Conservation (phyloP, 2,329 filamentous ascomycete genomes). For the Knoxdaviesia proteae region DNA sequence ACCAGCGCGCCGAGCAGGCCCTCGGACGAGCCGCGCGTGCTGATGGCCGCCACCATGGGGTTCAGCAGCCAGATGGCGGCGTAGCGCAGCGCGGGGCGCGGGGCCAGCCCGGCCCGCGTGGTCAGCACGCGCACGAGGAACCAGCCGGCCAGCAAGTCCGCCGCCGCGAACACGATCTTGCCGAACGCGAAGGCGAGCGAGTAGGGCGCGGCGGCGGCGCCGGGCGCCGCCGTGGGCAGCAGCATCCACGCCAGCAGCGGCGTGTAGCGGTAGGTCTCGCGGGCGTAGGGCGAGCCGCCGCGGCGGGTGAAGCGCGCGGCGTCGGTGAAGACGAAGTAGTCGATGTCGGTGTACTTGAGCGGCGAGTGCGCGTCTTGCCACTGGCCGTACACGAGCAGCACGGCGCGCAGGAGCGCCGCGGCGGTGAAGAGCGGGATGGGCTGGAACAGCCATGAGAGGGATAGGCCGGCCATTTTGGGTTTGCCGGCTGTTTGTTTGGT, state of each 20-base stretch:
- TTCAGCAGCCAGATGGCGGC: conserved; percentile 86
- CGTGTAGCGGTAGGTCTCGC: conserved; percentile 94
- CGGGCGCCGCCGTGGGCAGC: conserved; percentile 48
- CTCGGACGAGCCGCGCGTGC: conserved; percentile 83
- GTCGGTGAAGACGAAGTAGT: conserved; percentile 96
- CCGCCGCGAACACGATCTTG: conserved; percentile 66
- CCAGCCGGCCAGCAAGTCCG: conserved; percentile 60
- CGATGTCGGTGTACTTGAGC: conserved; percentile 96
- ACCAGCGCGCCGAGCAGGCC: conserved; percentile 74
- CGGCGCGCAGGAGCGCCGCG: conserved; percentile 43
- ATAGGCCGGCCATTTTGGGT: too few species aligned
- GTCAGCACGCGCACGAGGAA: conserved; percentile 15
- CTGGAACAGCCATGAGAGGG: conserved; percentile 1
- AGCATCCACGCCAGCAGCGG: conserved; percentile 84
- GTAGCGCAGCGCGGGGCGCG: conserved; percentile 43
- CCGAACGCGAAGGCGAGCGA: conserved; percentile 55
- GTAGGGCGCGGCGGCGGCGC: conserved; percentile 11
- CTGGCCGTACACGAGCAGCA: conserved; percentile 68
- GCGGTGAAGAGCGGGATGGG: conserved; percentile 25
- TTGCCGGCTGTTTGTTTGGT: too few species aligned
- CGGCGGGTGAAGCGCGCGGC: conserved; percentile 52
- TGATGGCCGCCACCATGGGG: conserved; percentile 95
- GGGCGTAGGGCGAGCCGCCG: conserved; percentile 58
- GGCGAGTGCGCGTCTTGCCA: conserved; percentile 85
- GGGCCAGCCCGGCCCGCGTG: conserved; percentile 15